These are phyloP conservation scores for Trichoderma gracile DNA, from an alignment of 2,329 filamentous ascomycete species.

Conservation along the genomic window DNA sequence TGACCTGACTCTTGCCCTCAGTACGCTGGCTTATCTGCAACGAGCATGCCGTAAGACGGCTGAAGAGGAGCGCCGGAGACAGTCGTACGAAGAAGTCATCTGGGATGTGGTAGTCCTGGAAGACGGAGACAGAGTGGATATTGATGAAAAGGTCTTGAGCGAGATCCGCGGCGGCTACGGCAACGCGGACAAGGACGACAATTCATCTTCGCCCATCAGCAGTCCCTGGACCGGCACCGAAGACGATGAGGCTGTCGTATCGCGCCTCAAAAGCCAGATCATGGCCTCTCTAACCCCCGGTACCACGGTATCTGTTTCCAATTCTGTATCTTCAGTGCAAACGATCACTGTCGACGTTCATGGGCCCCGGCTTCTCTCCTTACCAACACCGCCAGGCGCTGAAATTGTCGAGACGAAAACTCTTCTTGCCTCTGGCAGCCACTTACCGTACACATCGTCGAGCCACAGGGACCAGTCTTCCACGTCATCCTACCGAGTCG, in stretches of 20 bases:
- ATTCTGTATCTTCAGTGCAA: slow-evolving; percentile 60
- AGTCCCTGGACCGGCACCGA: slow-evolving; percentile 16
- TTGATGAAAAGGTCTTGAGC: slow-evolving; percentile 41
- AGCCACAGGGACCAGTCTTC: slow-evolving; percentile 30
- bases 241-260: slow-evolving; percentile 47
- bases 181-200: neutral
- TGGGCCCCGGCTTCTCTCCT: slow-evolving; percentile 51
- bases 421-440: slow-evolving; percentile 24
- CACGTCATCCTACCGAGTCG: slow-evolving; percentile 51
- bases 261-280: slow-evolving; percentile 55
- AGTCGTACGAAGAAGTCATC: slow-evolving; percentile 57
- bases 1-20: slow-evolving; percentile 62
- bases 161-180: neutral
- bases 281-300: slow-evolving; percentile 55
- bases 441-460: slow-evolving; percentile 23
- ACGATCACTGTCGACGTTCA: slow-evolving; percentile 65
- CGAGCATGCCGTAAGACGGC: slow-evolving; percentile 54
- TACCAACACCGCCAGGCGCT: slow-evolving; percentile 59
- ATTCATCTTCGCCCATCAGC: neutral
- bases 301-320: slow-evolving; percentile 61
- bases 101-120: slow-evolving; percentile 68
- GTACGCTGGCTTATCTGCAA: slow-evolving; percentile 63
- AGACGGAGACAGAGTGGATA: slow-evolving; percentile 58
- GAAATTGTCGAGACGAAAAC: slow-evolving; percentile 56
- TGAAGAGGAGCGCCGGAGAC: slow-evolving; percentile 50